These are phyloP conservation scores for Thoreauomyces humboldtii DNA, from an alignment of 192 early-diverging fungal species.

Conservation along the genomic window DNA sequence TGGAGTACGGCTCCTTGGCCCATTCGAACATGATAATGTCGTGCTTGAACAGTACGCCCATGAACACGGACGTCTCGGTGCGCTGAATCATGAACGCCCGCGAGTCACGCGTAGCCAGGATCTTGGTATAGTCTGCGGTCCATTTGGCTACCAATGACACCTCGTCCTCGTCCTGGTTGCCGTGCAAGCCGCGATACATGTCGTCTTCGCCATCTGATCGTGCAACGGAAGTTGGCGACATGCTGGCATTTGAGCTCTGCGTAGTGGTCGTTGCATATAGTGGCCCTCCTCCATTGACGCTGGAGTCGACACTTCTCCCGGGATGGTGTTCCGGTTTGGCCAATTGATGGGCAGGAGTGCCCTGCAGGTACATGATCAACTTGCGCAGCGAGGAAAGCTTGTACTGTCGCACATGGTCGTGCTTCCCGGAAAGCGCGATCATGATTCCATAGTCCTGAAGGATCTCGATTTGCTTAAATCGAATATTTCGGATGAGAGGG, in stretches of 20 bases:
- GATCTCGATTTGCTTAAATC: conserved; percentile 59
- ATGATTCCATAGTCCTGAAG: conserved; percentile 55
- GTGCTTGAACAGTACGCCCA: conserved; percentile 49
- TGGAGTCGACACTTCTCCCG: neutral
- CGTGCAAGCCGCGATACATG: conserved; percentile 38
- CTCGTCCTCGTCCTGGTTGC: conserved; percentile 41
- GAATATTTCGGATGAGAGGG: conserved; percentile 49
- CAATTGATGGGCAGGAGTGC: conserved; percentile 28
- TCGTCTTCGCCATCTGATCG: conserved; percentile 36
- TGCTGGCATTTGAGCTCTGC: neutral
- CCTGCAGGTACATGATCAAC: conserved; percentile 52
- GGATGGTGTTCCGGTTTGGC: conserved; percentile 39
- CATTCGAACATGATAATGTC: conserved; percentile 61
- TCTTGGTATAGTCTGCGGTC: conserved; percentile 61
- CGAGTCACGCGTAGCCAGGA: conserved; percentile 53
- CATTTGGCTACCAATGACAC: conserved; percentile 40
- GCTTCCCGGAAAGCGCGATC: conserved; percentile 58
- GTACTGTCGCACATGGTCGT: conserved; percentile 63
- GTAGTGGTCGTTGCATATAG: neutral
- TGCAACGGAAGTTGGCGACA: neutral
- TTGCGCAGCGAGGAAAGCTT: conserved; percentile 50
- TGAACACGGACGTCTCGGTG: conserved; percentile 54
- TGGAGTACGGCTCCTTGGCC: conserved; percentile 62
- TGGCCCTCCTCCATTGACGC: neutral
- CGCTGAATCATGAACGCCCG: conserved; percentile 51